phyloP scores from a whole-genome alignment of 1,139 yeast species.

The Taphrina communis region DNA sequence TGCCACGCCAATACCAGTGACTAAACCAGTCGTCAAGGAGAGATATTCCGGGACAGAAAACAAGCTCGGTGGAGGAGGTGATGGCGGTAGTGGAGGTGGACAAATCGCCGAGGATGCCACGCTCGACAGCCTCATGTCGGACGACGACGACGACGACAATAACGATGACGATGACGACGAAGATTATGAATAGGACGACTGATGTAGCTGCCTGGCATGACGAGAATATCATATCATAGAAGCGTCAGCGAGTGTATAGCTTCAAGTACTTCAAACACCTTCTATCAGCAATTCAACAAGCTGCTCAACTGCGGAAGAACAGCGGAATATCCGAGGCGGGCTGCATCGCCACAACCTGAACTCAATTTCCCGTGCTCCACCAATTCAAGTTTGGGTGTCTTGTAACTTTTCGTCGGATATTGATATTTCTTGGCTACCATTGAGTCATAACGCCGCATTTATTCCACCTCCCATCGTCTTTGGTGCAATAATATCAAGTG shows the following conservation, averaged over 20 bases:
- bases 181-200: conserved; percentile 1
- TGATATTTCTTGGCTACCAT: no score
- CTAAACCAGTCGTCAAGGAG: conserved; percentile 14
- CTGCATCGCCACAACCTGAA: conserved; percentile 3
- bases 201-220: no score
- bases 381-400: no score
- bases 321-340: not conserved
- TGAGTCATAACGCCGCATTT: no score
- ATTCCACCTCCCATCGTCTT: not conserved
- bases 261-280: no score
- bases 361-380: not conserved
- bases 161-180: not conserved
- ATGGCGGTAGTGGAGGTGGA: not conserved
- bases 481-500: not conserved
- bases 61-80: conserved; percentile 1
- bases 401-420: no score
- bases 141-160: no score
- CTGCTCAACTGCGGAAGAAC: not conserved
- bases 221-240: no score
- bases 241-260: no score
- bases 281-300: no score
- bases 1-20: conserved; percentile 13
- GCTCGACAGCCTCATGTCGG: conserved; percentile 1
- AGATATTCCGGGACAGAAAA: conserved; percentile 14
- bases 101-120: not conserved